Percentiles rank a stretch among this genome's conserved stretches.
phyloP scores from a whole-genome alignment of 371 early-diverging fungal species.

The Mortierella sp. region DNA sequence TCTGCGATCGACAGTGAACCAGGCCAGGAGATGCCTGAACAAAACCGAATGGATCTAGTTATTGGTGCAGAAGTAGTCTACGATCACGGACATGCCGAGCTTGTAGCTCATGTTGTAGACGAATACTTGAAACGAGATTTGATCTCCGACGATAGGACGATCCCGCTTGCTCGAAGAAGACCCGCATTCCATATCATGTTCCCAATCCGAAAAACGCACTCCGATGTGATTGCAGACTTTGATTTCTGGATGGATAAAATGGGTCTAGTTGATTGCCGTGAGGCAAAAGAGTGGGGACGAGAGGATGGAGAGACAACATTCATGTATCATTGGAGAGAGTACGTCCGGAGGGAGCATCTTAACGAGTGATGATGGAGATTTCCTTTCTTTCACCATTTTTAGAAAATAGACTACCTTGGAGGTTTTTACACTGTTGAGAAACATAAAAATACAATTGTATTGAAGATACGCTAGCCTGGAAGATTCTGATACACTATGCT shows the following conservation, averaged over 20 bases:
- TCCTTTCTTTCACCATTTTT: background rate
- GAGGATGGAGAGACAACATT: conserved; percentile 55
- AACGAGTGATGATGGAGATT: background rate
- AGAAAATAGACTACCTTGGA: background rate
- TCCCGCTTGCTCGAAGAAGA: conserved; percentile 25
- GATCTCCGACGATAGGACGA: conserved; percentile 15
- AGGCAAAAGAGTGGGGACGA: conserved; percentile 46
- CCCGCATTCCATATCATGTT: conserved; percentile 57
- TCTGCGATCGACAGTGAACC: background rate
- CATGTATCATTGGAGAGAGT: conserved; percentile 54
- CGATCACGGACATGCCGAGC: conserved; percentile 53
- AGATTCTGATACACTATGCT: conserved; percentile 1
- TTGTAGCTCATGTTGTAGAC: conserved; percentile 53
- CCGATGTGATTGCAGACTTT: conserved; percentile 55
- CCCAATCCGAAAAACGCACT: conserved; percentile 47
- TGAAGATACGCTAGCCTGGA: background rate
- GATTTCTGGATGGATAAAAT: conserved; percentile 56
- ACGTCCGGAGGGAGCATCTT: conserved; percentile 50
- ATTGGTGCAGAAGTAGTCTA: conserved; percentile 53
- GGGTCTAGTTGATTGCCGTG: conserved; percentile 45
- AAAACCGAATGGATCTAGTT: conserved; percentile 38
- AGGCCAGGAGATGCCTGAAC: conserved; percentile 19
- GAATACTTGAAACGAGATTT: conserved; percentile 41
- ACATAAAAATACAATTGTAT: background rate
- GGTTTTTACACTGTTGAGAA: too few relatives aligned